Conservation (phyloP, 805 yeast species). For the Metschnikowia proteae region DNA sequence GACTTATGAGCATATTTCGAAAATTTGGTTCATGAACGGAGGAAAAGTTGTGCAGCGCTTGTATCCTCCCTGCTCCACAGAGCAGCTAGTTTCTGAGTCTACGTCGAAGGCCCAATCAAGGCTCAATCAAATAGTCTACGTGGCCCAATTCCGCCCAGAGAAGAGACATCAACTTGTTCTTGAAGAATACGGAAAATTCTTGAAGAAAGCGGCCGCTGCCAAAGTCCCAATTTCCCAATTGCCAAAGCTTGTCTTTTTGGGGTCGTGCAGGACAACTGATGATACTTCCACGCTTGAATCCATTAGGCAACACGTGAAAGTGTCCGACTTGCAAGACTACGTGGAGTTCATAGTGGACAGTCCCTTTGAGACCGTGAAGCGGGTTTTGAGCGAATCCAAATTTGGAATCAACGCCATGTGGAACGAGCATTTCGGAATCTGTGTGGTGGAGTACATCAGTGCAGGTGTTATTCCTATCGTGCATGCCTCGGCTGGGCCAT, state of each 20-base stretch:
- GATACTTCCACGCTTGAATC: slow-evolving; percentile 59
- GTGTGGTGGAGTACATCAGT: slow-evolving; percentile 88
- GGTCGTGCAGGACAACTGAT: slow-evolving; percentile 69
- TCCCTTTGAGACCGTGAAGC: slow-evolving; percentile 58
- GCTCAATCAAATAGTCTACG: slow-evolving; percentile 45
- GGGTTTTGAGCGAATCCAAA: slow-evolving; percentile 51
- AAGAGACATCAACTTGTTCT: slow-evolving; percentile 79
- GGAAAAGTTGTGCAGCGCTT: slow-evolving; percentile 43
- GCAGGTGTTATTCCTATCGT: slow-evolving; percentile 84
- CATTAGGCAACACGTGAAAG: slow-evolving; percentile 42
- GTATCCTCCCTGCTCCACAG: slow-evolving; percentile 90
- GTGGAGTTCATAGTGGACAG: slow-evolving; percentile 70
- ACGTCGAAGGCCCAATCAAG: slow-evolving; percentile 21
- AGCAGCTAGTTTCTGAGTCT: slow-evolving; percentile 28
- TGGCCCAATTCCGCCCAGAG: slow-evolving; percentile 95
- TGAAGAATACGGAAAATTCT: slow-evolving; percentile 56
- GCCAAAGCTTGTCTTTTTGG: slow-evolving; percentile 71
- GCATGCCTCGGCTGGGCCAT: slow-evolving; percentile 96
- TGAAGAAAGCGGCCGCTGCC: slow-evolving; percentile 23
- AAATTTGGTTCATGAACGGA: slow-evolving; percentile 55
- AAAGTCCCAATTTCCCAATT: slow-evolving; percentile 17
- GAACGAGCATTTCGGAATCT: slow-evolving; percentile 99
- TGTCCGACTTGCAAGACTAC: slow-evolving; percentile 24
- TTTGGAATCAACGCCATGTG: slow-evolving; percentile 96
- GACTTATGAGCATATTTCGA: slow-evolving; percentile 74